These are phyloP conservation scores for Antrodiella citrinella DNA, from an alignment of 768 basidiomycete genomes.

Conservation along the genomic window DNA sequence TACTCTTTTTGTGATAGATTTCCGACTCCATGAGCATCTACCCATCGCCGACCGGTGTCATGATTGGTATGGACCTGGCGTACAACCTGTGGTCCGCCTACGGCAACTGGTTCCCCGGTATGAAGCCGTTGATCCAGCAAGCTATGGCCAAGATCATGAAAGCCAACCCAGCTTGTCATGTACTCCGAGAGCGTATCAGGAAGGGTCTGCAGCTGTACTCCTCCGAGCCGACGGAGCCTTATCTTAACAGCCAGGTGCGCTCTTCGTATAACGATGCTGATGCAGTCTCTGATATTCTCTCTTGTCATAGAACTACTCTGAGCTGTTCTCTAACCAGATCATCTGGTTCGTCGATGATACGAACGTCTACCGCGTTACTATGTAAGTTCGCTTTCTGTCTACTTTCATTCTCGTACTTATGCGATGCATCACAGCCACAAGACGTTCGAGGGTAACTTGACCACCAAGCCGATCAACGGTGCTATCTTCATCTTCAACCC, in stretches of 20 bases:
- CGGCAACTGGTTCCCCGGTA: conserved; percentile 98
- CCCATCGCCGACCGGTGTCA: conserved; percentile 96
- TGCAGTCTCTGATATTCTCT: neutral
- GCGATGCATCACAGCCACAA: conserved; percentile 59
- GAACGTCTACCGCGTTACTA: conserved; percentile 98
- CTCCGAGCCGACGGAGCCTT: conserved; percentile 98
- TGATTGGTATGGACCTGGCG: conserved; percentile 98
- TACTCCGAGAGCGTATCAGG: conserved; percentile 95
- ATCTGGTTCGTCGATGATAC: conserved; percentile 99
- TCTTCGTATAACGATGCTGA: neutral
- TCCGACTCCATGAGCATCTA: conserved; percentile 99
- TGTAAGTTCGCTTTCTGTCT: conserved; percentile 34
- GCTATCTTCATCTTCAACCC: conserved; percentile 99
- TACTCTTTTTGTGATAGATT: conserved; percentile 40
- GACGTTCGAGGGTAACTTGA: conserved; percentile 99
- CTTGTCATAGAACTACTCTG: conserved; percentile 73
- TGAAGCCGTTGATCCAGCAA: conserved; percentile 96
- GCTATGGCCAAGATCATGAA: conserved; percentile 99
- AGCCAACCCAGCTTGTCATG: conserved; percentile 96
- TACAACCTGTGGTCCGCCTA: conserved; percentile 99
- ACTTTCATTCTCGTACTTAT: conserved; percentile 8
- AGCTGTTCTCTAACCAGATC: conserved; percentile 96
- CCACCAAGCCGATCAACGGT: conserved; percentile 97
- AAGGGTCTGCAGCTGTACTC: conserved; percentile 98
- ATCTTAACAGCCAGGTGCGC: conserved; percentile 95